Base-by-base conservation (phyloP, 257 asterid species). In the Nicotiana otophora region DNA sequence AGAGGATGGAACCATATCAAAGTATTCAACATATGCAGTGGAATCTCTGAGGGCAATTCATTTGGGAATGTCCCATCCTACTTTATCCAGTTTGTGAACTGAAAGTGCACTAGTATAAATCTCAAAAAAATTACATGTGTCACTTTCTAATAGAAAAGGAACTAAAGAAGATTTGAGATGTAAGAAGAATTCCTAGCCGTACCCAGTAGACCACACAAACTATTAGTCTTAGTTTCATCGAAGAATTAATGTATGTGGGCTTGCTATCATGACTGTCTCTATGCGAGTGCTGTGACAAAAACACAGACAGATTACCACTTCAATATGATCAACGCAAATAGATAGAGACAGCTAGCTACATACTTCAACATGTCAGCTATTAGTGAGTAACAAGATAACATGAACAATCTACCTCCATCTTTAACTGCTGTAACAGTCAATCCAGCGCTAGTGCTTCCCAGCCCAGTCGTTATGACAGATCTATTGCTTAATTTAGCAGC, bases 391-490 rank as follows among this genome's bases (percentile, higher is more conserved):
- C 34, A 42, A 57, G 16, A 31, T 15, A 26, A 78, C 26, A 67
- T 57, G 60, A 81, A 74, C 19, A 53, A 15, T 23, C 20, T 91
- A 94, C 99, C 99, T 89, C 99, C 99, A 90, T 96, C 99, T 91
- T 90, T 96, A 84, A 96, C 99, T 83, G 99, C 99, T n/a, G 98
- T 93, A 74, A 96, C 99, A 61, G 99, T 96, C 86, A 96, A 89
- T 85, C 99, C 99, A 87, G 99, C 99, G 80, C 98, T 94, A 77
- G 98, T 94, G 91, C 99, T 96, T 82, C 99, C 99, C 89, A 96
- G 89, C 69, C 99, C 99, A 75, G 98, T 94, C 34, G 99, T 94
- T 72, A 96, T 94, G 81, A 96, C 98, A 23, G 99, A 93, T 88
- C 99, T 92, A 86, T 92, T 92, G 92, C 99, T 90, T 88, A 96